Conservation (phyloP, 192 early-diverging fungal genomes). For the Backusella tuberculispora region DNA sequence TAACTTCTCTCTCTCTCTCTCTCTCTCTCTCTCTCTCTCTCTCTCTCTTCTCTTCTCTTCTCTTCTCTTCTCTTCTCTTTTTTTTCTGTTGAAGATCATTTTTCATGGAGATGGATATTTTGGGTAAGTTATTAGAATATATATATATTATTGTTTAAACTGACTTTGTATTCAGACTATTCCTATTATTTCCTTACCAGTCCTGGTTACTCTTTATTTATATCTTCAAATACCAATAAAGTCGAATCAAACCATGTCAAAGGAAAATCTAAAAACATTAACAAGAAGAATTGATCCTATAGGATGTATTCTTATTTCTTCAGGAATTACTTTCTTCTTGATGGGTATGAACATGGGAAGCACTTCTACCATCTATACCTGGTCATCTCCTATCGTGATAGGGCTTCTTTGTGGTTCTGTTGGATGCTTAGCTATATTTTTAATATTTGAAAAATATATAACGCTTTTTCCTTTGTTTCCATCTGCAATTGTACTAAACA, state of each 20-base stretch:
- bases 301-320: neutral
- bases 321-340: neutral
- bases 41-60: too few species aligned
- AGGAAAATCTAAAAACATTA: neutral
- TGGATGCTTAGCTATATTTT: neutral
- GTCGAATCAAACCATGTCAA: neutral
- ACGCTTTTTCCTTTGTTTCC: neutral
- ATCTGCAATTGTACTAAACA: neutral
- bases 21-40: too few species aligned
- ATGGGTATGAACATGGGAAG: neutral
- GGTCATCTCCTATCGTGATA: neutral
- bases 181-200: neutral
- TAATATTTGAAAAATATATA: neutral
- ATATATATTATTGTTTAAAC: neutral
- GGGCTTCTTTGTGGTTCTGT: neutral
- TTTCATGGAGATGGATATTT: slow-evolving; percentile 5
- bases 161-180: neutral
- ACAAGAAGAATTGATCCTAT: neutral
- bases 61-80: neutral
- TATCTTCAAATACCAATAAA: slow-evolving; percentile 3
- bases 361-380: neutral
- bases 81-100: neutral
- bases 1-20: too few species aligned
- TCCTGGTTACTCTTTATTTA: neutral
- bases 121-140: neutral